Evolutionary conservation across 2,329 filamentous ascomycete species (phyloP), one percentile per base, ranked within the genome.

Genomic region (Fusarium lateritium): DNA sequence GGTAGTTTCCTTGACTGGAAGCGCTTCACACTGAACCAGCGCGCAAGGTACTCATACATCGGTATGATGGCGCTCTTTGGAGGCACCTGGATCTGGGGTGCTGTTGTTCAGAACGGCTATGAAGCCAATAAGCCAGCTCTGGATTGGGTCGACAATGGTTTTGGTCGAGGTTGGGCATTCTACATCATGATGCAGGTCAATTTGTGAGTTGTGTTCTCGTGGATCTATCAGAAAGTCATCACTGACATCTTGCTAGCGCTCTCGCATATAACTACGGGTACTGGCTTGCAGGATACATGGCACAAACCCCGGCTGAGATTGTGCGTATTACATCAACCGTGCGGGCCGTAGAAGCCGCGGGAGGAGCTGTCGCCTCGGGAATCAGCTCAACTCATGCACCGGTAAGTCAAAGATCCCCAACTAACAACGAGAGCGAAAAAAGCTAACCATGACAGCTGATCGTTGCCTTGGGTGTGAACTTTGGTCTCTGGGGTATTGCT

Each of bases 121-220:
- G 55, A 62, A 17, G 50, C 39, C 7, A 50, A 72, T 19, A 69
- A 59, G 24, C 76, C 76, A 0, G 69, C 73, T 2, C 56, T 79
- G 2, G 76, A 78, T 46, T 76, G 73, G 75, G 62, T 46, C 13
- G 73, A 71, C 33, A 47, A 65, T 3, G 69, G 68, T 2, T 77
- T 74, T 47, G 75, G 71, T 3, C 56, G 61, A 10, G 61, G 61
- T 2, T 65, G 61, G 73, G 78, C 72, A 7, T 56, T 79, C 10
- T 78, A 78, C 53, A 75, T 80, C 17, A 65, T 79, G 36, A 76
- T 70, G 74, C 77, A 77, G 56, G 71, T 77, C 19, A 76, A 76
- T 46, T 78, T 68, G 52, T 78, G 50, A 72, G 42, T 28, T 26
- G n/a, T 21, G 3, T 2, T 8, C 28, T 31, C 3, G 10, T 44